Evolutionary conservation across 192 early-diverging fungal species (phyloP), one percentile per base, ranked within the genome.

Genomic region (Martensiomyces pterosporus): DNA sequence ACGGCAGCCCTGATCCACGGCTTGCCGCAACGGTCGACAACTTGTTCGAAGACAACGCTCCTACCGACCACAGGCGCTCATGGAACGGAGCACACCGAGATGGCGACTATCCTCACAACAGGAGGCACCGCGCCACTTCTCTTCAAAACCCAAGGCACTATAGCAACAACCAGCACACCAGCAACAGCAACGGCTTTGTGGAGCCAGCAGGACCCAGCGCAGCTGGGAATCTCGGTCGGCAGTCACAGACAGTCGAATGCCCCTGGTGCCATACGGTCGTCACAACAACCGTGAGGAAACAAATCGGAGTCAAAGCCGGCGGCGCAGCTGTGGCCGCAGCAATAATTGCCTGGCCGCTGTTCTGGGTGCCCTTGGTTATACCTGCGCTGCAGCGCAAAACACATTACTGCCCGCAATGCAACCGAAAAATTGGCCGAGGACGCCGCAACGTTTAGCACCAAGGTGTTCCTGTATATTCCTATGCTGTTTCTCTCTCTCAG

Each of bases 251-350:
- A 0, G 64, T 75, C 17, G 71, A 75, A 40, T 75, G 71, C 19
- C 71, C 71, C 15, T 75, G 71, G 71, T 75, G 71, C 60, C 71
- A 75, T 25, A 41, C 44, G 4, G 25, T 50, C 17, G 64, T 75
- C 22, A 55, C 32, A 13, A 67, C 64, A 1, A 24, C 33, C 6
- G 34, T 64, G 46, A 55, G 52, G 33, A 35, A 59, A 18, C 52
- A 49, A 6, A 38, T 75, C 8, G 64, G 71, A 2, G 54, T 41
- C 51, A 75, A 67, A 37, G 47, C 55, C 6, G 60, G 71, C 44
- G 60, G 64, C 14, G 63, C 64, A 1, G 71, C 71, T 7, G 43
- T 53, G 2, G 24, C 67, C 34, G 52, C 64, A 35, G 71, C 64
- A 1, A 24, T 49, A 9, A 42, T 75, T 10, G 60, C 50, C 4